Conservation (phyloP, 2,329 filamentous ascomycete genomes). For the Botrytis hyacinthi region DNA sequence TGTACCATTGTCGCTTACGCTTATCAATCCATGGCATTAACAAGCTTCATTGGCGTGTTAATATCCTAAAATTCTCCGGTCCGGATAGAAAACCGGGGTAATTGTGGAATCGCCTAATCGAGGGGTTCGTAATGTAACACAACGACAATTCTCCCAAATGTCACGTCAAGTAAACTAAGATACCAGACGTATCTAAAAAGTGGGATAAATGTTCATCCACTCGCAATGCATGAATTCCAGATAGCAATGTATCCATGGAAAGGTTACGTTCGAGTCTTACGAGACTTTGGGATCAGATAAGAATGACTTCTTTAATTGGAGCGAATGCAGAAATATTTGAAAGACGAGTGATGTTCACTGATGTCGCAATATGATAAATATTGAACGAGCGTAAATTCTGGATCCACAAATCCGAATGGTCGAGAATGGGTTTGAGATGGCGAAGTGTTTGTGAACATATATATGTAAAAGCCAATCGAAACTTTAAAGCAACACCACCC, state of each 20-base stretch:
- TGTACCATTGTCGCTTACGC: neutral
- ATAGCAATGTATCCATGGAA: neutral
- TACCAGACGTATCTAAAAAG: neutral
- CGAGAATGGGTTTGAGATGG: neutral
- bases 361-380: neutral
- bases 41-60: neutral
- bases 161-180: conserved; percentile 10
- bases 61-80: neutral
- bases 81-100: neutral
- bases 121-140: neutral
- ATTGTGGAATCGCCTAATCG: neutral
- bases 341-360: neutral
- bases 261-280: neutral
- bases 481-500: neutral
- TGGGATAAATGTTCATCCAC: neutral
- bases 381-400: neutral
- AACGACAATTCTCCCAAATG: neutral
- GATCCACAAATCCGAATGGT: neutral
- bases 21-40: neutral
- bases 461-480: neutral
- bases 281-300: neutral
- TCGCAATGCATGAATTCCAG: neutral
- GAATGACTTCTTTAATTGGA: neutral
- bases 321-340: neutral
- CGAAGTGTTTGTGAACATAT: neutral